Base-by-base conservation (phyloP, 805 yeast species). In the Starmerella vaccinii region DNA sequence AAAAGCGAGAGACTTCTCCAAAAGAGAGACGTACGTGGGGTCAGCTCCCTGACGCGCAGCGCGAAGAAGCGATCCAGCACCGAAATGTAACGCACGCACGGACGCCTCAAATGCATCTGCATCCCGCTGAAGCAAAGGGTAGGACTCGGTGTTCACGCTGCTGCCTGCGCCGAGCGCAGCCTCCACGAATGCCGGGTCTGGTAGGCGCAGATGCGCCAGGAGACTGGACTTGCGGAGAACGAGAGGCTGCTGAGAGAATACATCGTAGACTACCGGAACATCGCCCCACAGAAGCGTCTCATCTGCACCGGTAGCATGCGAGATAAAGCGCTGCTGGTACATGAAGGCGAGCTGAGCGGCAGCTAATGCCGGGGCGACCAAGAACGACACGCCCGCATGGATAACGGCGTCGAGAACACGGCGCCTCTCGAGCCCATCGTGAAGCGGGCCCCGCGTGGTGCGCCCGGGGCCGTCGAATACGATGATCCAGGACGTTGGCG, bases 321-420 rank as follows among this genome's bases (percentile, higher is more conserved):
- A 88, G 46, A 90, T 76, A 42, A 71, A 67, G 0, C 70, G 72
- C 45, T 70, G 71, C 41, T 75, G 75, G 53, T 57, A 73, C 59
- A 90, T 68, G 60, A 86, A 87, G 6, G 84, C 77, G 59, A 92
- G 71, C 66, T 90, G 96, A 37, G 81, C 76, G 68, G 87, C 80
- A 0, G 96, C 78, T 40, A 80, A 73, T 62, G 80, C 88, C 5
- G 97, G 97, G 32, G 95, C 83, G 12, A 88, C 77, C 50, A 87
- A 66, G 62, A 75, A 89, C 52, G 81, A 82, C 12, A 85, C 67
- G 2, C 70, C 74, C 45, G 73, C 70, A 19, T 73, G 75, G 33
- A 73, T 71, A 51, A 90, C 76, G 49, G 76, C 75, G 22, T 71
- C 67, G 51, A 84, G 70, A 54, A 87, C 35, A 33, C 53, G 47